These are phyloP conservation scores for Draba incana DNA, from an alignment of 345 rosid genomes.

Conservation along the genomic window DNA sequence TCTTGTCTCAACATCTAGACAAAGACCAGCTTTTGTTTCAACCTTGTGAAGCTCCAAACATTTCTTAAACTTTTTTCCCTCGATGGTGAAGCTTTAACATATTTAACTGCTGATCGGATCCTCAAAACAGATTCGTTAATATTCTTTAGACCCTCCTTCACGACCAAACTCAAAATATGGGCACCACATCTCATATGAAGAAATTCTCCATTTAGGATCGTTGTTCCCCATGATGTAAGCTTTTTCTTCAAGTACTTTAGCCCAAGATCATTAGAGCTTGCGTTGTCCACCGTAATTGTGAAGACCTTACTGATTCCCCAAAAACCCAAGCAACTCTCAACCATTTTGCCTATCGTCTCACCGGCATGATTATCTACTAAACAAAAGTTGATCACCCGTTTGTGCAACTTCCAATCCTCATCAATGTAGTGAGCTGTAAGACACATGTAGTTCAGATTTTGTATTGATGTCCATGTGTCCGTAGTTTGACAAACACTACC, in stretches of 20 bases:
- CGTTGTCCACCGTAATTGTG: background rate
- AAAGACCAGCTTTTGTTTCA: no score
- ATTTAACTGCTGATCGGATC: background rate
- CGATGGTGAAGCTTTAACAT: no score
- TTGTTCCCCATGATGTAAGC: background rate
- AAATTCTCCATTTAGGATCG: background rate
- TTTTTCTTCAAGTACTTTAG: background rate
- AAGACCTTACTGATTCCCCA: background rate
- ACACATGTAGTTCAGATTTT: background rate
- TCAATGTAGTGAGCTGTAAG: background rate
- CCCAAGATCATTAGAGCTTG: background rate
- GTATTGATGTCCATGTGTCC: background rate
- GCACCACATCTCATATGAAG: background rate
- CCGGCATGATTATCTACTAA: background rate
- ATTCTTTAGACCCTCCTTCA: background rate
- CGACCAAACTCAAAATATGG: background rate
- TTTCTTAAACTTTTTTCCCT: no score
- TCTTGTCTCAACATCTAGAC: no score
- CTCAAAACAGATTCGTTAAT: background rate
- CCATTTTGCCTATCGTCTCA: background rate
- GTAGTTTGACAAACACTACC: background rate
- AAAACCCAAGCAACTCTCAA: background rate
- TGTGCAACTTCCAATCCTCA: background rate
- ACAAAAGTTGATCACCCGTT: background rate
- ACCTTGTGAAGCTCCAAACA: no score